These are phyloP conservation scores for Secale cereale DNA, from an alignment of 176 grass and related monocot species.

Conservation along the genomic window DNA sequence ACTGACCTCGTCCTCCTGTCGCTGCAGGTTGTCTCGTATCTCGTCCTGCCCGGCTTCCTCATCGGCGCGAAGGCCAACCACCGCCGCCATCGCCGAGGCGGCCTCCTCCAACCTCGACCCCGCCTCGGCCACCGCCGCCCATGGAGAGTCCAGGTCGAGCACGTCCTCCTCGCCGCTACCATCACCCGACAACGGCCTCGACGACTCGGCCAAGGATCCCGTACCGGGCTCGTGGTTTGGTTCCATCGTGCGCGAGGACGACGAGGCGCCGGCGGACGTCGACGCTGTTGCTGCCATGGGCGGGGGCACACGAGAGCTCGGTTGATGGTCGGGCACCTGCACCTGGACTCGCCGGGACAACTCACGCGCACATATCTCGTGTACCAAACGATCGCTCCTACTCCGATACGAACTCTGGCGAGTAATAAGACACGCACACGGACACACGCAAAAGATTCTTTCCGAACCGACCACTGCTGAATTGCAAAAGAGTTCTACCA, in stretches of 20 bases:
- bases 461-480: no score
- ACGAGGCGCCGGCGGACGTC: background rate
- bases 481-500: no score
- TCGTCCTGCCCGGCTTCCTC: background rate
- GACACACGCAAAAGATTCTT: no score
- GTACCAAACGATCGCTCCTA: no score
- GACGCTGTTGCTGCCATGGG: conserved; percentile 11
- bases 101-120: conserved; percentile 10
- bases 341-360: no score
- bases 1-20: conserved; percentile 33
- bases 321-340: no score
- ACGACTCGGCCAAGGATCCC: background rate
- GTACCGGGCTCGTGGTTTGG: background rate
- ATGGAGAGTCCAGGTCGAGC: conserved; percentile 35
- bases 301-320: background rate
- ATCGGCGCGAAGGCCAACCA: background rate
- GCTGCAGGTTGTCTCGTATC: conserved; percentile 29
- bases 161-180: conserved; percentile 4
- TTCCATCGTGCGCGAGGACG: background rate
- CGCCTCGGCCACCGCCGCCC: conserved; percentile 22
- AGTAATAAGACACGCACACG: no score
- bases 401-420: no score
- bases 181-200: background rate
- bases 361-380: no score
- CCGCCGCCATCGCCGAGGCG: background rate